Percentiles rank a stretch among this genome's conserved stretches.
Conservation (phyloP, 257 asterid genomes). For the Solanum arcanum region DNA sequence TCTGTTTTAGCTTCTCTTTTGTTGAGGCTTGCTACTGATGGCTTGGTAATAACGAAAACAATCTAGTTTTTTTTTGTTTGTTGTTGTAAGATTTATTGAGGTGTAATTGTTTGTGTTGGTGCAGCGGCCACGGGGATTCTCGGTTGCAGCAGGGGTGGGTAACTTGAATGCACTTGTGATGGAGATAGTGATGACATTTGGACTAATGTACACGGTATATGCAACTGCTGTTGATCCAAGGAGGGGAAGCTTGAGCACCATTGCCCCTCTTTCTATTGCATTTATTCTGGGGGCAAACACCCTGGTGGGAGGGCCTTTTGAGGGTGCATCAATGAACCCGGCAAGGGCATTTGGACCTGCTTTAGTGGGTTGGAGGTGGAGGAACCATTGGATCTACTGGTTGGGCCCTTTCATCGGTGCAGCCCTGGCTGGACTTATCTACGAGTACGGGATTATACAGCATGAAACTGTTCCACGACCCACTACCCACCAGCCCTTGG, state of each 20-base stretch:
- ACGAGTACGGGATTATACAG: conserved; percentile 68
- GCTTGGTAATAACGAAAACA: conserved; percentile 31
- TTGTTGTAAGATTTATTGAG: background rate
- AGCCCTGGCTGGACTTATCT: conserved; percentile 49
- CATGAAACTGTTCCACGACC: conserved; percentile 27
- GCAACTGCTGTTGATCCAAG: conserved; percentile 85
- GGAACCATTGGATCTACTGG: conserved; percentile 89
- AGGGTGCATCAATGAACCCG: conserved; percentile 88
- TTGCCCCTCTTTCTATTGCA: conserved; percentile 85
- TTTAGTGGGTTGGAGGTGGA: conserved; percentile 92
- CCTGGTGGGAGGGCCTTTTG: conserved; percentile 86
- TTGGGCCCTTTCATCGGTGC: conserved; percentile 90
- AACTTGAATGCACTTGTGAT: conserved; percentile 48
- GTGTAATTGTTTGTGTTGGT: background rate
- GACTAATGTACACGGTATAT: conserved; percentile 58
- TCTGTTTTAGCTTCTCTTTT: conserved; percentile 63
- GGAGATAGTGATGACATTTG: conserved; percentile 79
- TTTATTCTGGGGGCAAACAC: conserved; percentile 81
- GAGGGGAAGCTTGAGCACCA: conserved; percentile 60
- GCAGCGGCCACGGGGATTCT: conserved; percentile 85
- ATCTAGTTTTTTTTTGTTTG: background rate
- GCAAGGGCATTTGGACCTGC: conserved; percentile 95
- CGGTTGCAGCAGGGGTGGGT: conserved; percentile 62
- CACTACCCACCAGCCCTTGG: conserved; percentile 79
- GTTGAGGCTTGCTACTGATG: conserved; percentile 53